phyloP scores from a whole-genome alignment of 1,139 yeast genomes.

The Candida labiduridarum region DNA sequence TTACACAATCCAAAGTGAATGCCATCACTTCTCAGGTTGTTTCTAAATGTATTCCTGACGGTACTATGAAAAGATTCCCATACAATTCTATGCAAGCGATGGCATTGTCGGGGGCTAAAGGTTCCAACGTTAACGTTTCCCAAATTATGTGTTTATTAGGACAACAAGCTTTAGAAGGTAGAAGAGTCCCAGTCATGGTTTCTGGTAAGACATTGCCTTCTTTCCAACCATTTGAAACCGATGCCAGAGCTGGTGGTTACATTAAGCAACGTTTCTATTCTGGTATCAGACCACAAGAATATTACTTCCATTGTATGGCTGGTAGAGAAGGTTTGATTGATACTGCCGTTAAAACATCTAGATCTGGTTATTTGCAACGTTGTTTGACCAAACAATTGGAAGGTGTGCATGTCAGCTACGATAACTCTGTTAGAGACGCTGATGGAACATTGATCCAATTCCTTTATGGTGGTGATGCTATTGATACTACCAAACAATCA shows the following conservation, averaged over 20 bases:
- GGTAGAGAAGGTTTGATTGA: constrained; percentile 99
- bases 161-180: constrained; percentile 98
- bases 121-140: constrained; percentile 96
- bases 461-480: constrained; percentile 96
- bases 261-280: constrained; percentile 97
- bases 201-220: constrained; percentile 97
- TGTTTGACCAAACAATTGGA: constrained; percentile 97
- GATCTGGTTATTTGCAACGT: constrained; percentile 98
- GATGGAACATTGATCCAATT: constrained; percentile 95
- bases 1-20: constrained; percentile 91
- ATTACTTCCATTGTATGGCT: constrained; percentile 99
- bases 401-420: constrained; percentile 94
- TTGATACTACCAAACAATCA: constrained; percentile 93
- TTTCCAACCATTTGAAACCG: constrained; percentile 94
- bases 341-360: constrained; percentile 98
- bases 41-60: constrained; percentile 91
- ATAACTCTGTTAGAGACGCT: constrained; percentile 92
- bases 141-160: constrained; percentile 99
- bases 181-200: constrained; percentile 99
- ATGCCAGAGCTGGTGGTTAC: constrained; percentile 98
- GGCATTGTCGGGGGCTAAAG: constrained; percentile 99
- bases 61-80: constrained; percentile 95
- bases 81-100: constrained; percentile 97
- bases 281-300: constrained; percentile 98
- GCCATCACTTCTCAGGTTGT: constrained; percentile 92